Conservation (phyloP, 2,329 filamentous ascomycete genomes). For the Escovopsis weberi region DNA sequence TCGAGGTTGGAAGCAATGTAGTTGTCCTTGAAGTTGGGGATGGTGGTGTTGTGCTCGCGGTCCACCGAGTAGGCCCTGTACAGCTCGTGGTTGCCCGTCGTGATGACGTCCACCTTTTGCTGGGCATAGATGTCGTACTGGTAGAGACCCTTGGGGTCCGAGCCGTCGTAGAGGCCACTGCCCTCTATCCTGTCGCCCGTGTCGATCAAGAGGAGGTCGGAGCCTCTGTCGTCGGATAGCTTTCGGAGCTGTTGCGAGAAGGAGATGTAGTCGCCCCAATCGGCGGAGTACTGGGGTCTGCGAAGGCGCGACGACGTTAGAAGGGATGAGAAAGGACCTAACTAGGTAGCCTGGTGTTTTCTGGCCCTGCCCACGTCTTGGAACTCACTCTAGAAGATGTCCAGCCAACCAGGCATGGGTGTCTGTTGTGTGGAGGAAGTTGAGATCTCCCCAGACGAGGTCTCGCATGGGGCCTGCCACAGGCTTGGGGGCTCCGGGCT, state of each 20-base stretch:
- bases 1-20: conserved; percentile 92
- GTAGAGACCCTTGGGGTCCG: conserved; percentile 73
- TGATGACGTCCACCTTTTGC: conserved; percentile 72
- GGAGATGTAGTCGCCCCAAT: conserved; percentile 97
- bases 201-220: conserved; percentile 84
- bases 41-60: conserved; percentile 63
- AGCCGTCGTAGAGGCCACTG: conserved; percentile 87
- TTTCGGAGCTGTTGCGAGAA: conserved; percentile 72
- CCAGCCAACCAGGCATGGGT: conserved; percentile 93
- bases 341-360: not conserved
- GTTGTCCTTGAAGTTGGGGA: conserved; percentile 64
- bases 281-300: conserved; percentile 79
- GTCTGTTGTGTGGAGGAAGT: conserved; percentile 94
- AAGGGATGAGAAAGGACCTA: too few species aligned
- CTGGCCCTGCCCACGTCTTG: not conserved
- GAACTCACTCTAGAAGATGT: conserved; percentile 69
- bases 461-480: conserved; percentile 69
- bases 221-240: conserved; percentile 62
- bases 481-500: conserved; percentile 68
- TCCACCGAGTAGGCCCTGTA: conserved; percentile 69
- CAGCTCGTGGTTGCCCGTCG: conserved; percentile 86
- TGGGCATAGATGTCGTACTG: conserved; percentile 77
- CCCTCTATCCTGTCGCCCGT: conserved; percentile 89
- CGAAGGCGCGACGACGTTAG: not conserved
- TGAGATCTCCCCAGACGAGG: conserved; percentile 83